phyloP scores from a whole-genome alignment of 2,329 filamentous ascomycete genomes.

The Fusarium chaquense region DNA sequence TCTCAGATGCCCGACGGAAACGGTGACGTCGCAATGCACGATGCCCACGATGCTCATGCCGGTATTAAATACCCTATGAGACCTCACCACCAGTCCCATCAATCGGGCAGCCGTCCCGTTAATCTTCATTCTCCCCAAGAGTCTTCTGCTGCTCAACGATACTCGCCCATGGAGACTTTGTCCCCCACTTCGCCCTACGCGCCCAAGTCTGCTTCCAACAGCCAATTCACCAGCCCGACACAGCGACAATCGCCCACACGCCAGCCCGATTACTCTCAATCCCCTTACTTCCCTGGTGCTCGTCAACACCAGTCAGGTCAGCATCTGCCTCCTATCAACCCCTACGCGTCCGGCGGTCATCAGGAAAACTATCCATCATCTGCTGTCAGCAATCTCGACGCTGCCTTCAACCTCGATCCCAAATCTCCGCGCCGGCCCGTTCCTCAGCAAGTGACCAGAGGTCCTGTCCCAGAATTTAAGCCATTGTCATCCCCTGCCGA shows the following conservation, averaged over 20 bases:
- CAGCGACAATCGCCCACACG: conserved; percentile 84
- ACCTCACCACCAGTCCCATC: conserved; percentile 80
- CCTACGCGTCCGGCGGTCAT: conserved; percentile 68
- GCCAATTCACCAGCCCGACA: conserved; percentile 65
- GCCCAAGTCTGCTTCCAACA: conserved; percentile 70
- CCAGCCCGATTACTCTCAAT: conserved; percentile 70
- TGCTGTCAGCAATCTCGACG: conserved; percentile 77
- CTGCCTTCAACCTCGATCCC: conserved; percentile 68
- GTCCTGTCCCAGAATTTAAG: conserved; percentile 87
- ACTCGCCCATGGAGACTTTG: conserved; percentile 94
- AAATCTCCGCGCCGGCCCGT: conserved; percentile 69
- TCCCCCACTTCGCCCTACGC: conserved; percentile 85
- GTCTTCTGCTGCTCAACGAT: conserved; percentile 86
- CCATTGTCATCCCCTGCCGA: conserved; percentile 80
- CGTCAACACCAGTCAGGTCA: conserved; percentile 61
- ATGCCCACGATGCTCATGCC: conserved; percentile 83
- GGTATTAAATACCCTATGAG: conserved; percentile 88
- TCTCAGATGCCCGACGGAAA: conserved; percentile 77
- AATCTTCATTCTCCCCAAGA: conserved; percentile 78
- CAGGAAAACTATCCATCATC: conserved; percentile 81
- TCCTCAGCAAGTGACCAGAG: conserved; percentile 63
- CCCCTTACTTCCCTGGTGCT: conserved; percentile 66
- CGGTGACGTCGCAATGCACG: conserved; percentile 87
- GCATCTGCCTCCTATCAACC: conserved; percentile 79
- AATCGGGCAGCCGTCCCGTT: conserved; percentile 63